phyloP scores from a whole-genome alignment of 73 alveolate species.

The Durusdinium trenchii region DNA sequence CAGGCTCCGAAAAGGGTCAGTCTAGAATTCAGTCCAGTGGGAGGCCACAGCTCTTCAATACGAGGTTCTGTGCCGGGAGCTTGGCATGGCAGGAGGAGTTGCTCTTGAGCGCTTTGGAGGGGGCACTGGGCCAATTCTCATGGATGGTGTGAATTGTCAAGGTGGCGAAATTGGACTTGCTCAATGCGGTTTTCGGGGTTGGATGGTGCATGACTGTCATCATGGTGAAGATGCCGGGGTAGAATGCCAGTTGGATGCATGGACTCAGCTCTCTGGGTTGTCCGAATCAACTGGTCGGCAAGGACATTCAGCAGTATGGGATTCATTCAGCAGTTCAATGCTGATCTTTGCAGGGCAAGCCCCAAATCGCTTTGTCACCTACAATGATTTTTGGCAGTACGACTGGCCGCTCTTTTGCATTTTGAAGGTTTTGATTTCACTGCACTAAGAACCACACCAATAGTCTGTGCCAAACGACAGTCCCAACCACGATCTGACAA shows the following conservation, averaged over 20 bases:
- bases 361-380: too few species aligned
- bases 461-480: neutral
- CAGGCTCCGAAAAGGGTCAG: neutral
- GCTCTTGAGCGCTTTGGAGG: neutral
- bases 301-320: conserved; percentile 6
- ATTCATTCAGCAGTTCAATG: neutral
- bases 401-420: too few species aligned
- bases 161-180: neutral
- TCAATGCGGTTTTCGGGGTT: neutral
- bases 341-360: too few species aligned
- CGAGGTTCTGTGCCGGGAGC: neutral
- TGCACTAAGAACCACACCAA: neutral
- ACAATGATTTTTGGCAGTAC: too few species aligned
- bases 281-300: neutral
- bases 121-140: neutral
- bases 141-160: neutral
- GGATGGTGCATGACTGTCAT: conserved; percentile 29
- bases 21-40: neutral
- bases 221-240: neutral
- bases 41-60: neutral
- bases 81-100: conserved; percentile 11
- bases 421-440: neutral
- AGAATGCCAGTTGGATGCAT: conserved; percentile 35
- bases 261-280: neutral
- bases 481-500: neutral